Evolutionary conservation across 805 yeast genomes (phyloP), one percentile per base, ranked within the genome.

Genomic region (Tetrapisispora nanseiensis): DNA sequence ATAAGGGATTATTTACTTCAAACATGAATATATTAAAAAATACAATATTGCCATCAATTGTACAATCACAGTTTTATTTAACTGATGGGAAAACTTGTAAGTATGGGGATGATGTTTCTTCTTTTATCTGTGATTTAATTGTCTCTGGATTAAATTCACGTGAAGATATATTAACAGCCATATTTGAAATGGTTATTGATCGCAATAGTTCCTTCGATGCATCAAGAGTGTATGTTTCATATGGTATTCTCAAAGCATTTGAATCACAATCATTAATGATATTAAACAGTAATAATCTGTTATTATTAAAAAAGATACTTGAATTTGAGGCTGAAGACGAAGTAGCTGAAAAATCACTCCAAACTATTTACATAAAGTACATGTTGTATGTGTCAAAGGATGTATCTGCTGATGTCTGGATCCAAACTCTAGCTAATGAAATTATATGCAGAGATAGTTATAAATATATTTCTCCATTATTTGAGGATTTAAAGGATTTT

Each of bases 61-160:
- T 82, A 75, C 68, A 70, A 30, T 86, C 92, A 0, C 63, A 74
- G 0, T 78, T 79, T 55, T 86, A 79, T 51, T 66, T 62, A 1
- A 73, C 71, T 1, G 64, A 66, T 18, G 56, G 54, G 1, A 52
- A 55, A 20, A 37, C 54, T 1, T 85, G 95, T 61, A 66, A 68
- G 1, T 77, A 78, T 61, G 92, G 86, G 13, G 73, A 68, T 0
- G 58, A 56, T 18, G 57, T 84, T 3, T 49, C 71, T 2, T 35
- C 48, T 0, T 80, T 81, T 49, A 57, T 81, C n/a, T 39, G 18
- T 22, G 42, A 42, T 5, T 9, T 34, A 18, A n/a, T 33, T 5
- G 16, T 19, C 26, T 16, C 24, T 10, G 37, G 37, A 16, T 3
- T 18, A 4, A 23, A 27, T 19, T 19, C 18, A 4, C 23, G 6